phyloP scores from a whole-genome alignment of 768 basidiomycete genomes.

The Psilocybe tampanensis region DNA sequence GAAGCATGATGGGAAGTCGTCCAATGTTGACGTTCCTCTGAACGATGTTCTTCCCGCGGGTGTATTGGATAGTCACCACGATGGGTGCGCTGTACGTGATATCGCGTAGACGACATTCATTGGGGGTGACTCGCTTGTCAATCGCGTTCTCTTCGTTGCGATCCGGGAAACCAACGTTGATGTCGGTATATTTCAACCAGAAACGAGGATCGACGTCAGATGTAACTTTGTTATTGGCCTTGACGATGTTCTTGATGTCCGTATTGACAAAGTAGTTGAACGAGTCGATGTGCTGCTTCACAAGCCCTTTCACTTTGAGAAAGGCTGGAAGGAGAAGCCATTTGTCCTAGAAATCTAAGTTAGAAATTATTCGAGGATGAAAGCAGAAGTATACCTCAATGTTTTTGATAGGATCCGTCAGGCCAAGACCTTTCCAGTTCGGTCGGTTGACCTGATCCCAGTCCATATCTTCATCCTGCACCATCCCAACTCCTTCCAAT shows the following conservation, averaged over 20 bases:
- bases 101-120: slow-evolving; percentile 96
- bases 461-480: slow-evolving; percentile 35
- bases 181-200: slow-evolving; percentile 96
- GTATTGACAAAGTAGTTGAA: slow-evolving; percentile 99
- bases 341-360: slow-evolving; percentile 72
- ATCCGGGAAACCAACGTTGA: slow-evolving; percentile 90
- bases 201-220: slow-evolving; percentile 97
- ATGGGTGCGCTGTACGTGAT: slow-evolving; percentile 94
- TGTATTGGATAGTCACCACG: slow-evolving; percentile 93
- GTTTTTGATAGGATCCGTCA: slow-evolving; percentile 89
- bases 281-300: slow-evolving; percentile 98
- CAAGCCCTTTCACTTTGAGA: slow-evolving; percentile 95
- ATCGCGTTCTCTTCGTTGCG: slow-evolving; percentile 81
- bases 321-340: slow-evolving; percentile 98
- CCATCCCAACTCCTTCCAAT: background rate
- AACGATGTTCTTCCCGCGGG: slow-evolving; percentile 87
- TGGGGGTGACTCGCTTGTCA: slow-evolving; percentile 87
- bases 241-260: slow-evolving; percentile 96
- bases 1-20: slow-evolving; percentile 92
- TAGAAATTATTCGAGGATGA: background rate
- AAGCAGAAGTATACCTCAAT: slow-evolving; percentile 70
- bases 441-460: slow-evolving; percentile 61
- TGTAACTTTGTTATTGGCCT: slow-evolving; percentile 90
- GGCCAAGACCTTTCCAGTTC: slow-evolving; percentile 75
- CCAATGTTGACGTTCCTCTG: slow-evolving; percentile 89